These are phyloP conservation scores for Trichosporon faecale DNA, from an alignment of 1,284 basidiomycete genomes.

Conservation along the genomic window DNA sequence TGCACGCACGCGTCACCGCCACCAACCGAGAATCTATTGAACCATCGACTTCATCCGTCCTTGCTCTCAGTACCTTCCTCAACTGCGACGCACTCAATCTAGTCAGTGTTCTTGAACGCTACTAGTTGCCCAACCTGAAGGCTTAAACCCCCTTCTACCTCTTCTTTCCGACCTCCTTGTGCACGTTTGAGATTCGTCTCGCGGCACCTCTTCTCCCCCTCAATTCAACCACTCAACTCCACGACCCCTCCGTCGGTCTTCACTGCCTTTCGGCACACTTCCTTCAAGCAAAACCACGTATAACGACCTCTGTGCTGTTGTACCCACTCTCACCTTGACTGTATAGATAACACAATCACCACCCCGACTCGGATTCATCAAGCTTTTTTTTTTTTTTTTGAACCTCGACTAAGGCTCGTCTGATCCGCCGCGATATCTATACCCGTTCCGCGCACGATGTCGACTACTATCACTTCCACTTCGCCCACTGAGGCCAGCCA, in stretches of 20 bases:
- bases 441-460: constrained; percentile 21
- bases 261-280: background rate
- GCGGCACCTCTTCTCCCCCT: constrained; percentile 44
- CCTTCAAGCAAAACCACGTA: constrained; percentile 4
- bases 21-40: constrained; percentile 9
- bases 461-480: constrained; percentile 29
- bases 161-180: constrained; percentile 48
- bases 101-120: constrained; percentile 1
- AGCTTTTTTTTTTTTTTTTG: constrained; percentile 11
- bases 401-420: background rate
- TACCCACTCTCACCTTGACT: constrained; percentile 3
- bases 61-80: constrained; percentile 24
- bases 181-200: constrained; percentile 52
- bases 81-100: background rate
- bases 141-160: constrained; percentile 30
- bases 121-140: constrained; percentile 36
- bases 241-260: background rate
- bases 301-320: constrained; percentile 9
- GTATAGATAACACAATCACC: background rate
- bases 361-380: background rate
- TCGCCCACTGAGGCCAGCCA: constrained; percentile 31
- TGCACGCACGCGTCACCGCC: constrained; percentile 4
- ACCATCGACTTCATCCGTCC: constrained; percentile 15
- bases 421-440: constrained; percentile 7
- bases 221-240: background rate